phyloP scores from a whole-genome alignment of 2,329 filamentous ascomycete species.

The Cordyceps javanica region DNA sequence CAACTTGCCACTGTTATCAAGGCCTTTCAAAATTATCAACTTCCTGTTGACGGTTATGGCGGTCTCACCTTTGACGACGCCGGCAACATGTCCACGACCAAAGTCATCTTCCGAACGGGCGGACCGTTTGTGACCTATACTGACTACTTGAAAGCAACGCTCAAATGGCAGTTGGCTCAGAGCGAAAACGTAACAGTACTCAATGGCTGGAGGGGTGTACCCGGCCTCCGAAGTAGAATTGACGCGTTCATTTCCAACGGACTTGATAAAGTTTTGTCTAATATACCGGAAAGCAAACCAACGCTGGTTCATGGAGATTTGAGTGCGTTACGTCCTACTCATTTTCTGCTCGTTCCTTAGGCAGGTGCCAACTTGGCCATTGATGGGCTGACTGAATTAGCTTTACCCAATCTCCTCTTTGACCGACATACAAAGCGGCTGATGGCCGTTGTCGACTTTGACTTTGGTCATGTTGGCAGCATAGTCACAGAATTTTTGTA shows the following conservation, averaged over 20 bases:
- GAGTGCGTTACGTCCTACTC: not conserved
- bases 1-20: constrained; percentile 4
- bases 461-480: constrained; percentile 7
- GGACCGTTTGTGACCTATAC: constrained; percentile 6
- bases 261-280: not conserved
- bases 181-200: not conserved
- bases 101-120: not conserved
- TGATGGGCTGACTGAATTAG: not conserved
- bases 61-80: constrained; percentile 8
- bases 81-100: not conserved
- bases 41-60: constrained; percentile 3
- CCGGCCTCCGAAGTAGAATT: constrained; percentile 6
- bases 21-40: not conserved
- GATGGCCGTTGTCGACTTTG: not conserved
- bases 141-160: constrained; percentile 4
- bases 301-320: constrained; percentile 10
- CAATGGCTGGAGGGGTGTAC: not conserved
- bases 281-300: not conserved
- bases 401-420: constrained; percentile 7
- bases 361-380: not conserved
- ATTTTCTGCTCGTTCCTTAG: not conserved
- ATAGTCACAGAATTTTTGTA: not conserved
- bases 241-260: not conserved
- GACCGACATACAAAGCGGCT: not conserved
- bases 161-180: constrained; percentile 4